phyloP scores from a whole-genome alignment of 306 rosid genomes.

The Nissolia schottii region DNA sequence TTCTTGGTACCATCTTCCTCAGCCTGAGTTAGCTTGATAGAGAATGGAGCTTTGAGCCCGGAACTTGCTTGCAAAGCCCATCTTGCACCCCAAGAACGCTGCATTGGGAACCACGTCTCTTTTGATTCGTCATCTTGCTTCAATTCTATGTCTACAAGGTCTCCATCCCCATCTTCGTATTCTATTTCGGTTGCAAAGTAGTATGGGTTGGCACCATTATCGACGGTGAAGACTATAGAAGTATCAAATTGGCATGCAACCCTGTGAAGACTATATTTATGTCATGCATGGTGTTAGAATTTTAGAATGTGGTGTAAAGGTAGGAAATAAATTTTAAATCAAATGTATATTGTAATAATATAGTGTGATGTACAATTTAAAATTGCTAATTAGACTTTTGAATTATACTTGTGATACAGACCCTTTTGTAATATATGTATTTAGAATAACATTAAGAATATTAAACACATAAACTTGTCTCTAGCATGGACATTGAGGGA shows the following conservation, averaged over 20 bases:
- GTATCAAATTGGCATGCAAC: slow-evolving; percentile 46
- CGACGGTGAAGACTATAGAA: slow-evolving; percentile 33
- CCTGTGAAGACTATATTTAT: too few relatives aligned
- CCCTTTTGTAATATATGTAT: too few relatives aligned
- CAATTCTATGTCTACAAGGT: slow-evolving; percentile 31
- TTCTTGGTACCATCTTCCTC: background rate
- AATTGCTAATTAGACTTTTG: too few relatives aligned
- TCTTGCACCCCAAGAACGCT: slow-evolving; percentile 61
- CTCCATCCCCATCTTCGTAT: slow-evolving; percentile 54
- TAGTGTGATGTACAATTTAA: too few relatives aligned
- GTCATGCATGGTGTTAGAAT: too few relatives aligned
- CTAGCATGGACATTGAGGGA: too few relatives aligned
- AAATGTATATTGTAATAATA: too few relatives aligned
- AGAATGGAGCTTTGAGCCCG: slow-evolving; percentile 37
- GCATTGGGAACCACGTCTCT: slow-evolving; percentile 47
- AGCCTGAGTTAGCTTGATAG: slow-evolving; percentile 37
- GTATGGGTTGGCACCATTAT: slow-evolving; percentile 34
- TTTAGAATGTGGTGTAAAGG: too few relatives aligned
- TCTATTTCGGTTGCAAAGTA: slow-evolving; percentile 46
- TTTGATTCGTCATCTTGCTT: slow-evolving; percentile 28
- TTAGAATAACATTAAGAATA: too few relatives aligned
- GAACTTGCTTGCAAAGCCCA: slow-evolving; percentile 45
- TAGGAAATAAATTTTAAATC: too few relatives aligned
- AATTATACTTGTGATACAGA: too few relatives aligned
- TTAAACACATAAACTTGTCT: too few relatives aligned